Evolutionary conservation across 768 basidiomycete genomes (phyloP), one percentile per base, ranked within the genome.

Genomic region (Pleurotus tuber-regium): DNA sequence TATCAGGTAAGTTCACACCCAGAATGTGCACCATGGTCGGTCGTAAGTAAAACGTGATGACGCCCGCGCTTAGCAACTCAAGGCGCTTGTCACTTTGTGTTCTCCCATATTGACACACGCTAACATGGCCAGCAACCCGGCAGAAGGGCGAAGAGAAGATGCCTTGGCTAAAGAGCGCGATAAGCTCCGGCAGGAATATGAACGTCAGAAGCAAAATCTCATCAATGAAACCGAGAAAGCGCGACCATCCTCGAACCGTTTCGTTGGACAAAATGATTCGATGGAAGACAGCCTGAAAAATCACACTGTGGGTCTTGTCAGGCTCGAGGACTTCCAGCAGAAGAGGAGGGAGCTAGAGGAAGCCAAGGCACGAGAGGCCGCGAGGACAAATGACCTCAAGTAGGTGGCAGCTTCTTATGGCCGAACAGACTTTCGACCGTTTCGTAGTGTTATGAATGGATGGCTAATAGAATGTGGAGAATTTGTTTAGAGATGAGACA

Each of bases 281-380:
- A 84, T 97, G 78, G 96, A 98, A 66, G 96, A 98, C 53, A 79
- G 83, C 5, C 78, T 98, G 44, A 97, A 96, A 76, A 78, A 92
- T 55, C 86, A 78, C 43, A 98, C 96, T 1, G 83, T 98, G 38
- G 96, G 96, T 57, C 79, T 98, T 14, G 95, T 98, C 2, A 83
- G 77, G 52, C 76, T 98, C 5, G 91, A 96, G 57, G 96, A 97
- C 25, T 98, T 98, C 57, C 90, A 94, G 66, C 88, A 92, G 69
- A 82, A 77, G 61, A 73, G 91, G 53, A 90, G 90, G 63, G 91
- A 92, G 55, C 69, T 98, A 3, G 93, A 97, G 63, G 96, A 98
- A 67, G 87, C 87, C 19, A 92, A 92, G 64, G 86, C 91, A 26
- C 77, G 92, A 42, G 90, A 94, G 66, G 94, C 93, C 2, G 93